A percentile compares a stretch with the other conserved stretches of the same genome.
Conservation (phyloP, 441 rosid genomes). For the Pelargonium citronellum region DNA sequence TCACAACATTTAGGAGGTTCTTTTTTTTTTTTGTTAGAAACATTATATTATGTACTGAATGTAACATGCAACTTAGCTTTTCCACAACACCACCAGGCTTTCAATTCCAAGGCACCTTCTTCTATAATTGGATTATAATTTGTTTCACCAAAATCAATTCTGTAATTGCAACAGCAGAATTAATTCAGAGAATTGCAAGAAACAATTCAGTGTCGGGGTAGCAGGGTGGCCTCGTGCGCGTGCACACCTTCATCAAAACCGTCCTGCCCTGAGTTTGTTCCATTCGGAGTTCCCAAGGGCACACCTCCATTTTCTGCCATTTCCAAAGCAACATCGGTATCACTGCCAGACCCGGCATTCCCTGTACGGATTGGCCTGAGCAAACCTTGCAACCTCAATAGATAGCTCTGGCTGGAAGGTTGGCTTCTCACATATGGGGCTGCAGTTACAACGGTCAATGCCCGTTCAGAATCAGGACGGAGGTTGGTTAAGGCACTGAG, state of each 20-base stretch:
- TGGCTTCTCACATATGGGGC: constrained; percentile 41
- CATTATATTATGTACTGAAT: too few relatives aligned
- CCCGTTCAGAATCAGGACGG: constrained; percentile 53
- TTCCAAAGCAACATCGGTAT: constrained; percentile 30
- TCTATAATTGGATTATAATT: neutral
- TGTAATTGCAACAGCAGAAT: neutral
- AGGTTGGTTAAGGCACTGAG: constrained; percentile 86
- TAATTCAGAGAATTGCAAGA: neutral
- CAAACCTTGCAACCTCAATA: constrained; percentile 59
- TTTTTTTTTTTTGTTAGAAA: too few relatives aligned
- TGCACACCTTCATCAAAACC: constrained; percentile 15
- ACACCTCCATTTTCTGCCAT: constrained; percentile 37
- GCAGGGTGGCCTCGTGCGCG: constrained; percentile 12
- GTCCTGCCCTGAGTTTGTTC: constrained; percentile 11
- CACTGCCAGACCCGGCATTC: constrained; percentile 28
- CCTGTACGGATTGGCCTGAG: constrained; percentile 60
- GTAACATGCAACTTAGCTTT: too few relatives aligned
- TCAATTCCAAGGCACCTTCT: neutral
- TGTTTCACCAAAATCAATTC: neutral
- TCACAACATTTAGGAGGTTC: too few relatives aligned
- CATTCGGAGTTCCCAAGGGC: constrained; percentile 17
- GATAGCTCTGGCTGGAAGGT: constrained; percentile 71
- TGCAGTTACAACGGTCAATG: constrained; percentile 29
- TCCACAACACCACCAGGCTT: too few relatives aligned
- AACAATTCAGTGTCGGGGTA: constrained; percentile 18